Evolutionary conservation across 106 monocot genomes (phyloP).

Genomic region (Allium sativum): DNA sequence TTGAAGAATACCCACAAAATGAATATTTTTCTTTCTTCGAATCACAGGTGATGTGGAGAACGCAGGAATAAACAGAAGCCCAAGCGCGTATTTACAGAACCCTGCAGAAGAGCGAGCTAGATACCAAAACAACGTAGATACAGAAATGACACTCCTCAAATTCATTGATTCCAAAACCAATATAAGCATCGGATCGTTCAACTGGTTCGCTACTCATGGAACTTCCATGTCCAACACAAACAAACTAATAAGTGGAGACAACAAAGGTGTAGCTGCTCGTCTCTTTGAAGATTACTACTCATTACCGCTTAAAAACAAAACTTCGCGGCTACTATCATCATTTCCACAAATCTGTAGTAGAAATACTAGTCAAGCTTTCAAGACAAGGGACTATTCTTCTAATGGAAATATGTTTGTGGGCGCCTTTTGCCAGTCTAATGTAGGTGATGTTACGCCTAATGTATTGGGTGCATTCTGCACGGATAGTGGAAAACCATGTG

Average conservation of each 20-base stretch:
- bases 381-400: background rate
- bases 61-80: conserved; percentile 27
- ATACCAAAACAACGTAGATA: conserved; percentile 18
- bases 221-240: conserved; percentile 25
- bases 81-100: conserved; percentile 23
- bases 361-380: conserved; percentile 2
- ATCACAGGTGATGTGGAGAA: conserved; percentile 12
- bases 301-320: background rate
- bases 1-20: too few species aligned
- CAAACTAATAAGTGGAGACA: conserved; percentile 22
- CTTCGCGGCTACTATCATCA: background rate
- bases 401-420: conserved; percentile 14
- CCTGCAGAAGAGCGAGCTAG: conserved; percentile 12
- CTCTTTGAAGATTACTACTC: conserved; percentile 21
- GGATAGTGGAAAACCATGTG: conserved; percentile 25
- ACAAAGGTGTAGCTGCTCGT: conserved; percentile 28
- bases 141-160: conserved; percentile 24
- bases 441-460: conserved; percentile 26
- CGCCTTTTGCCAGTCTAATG: conserved; percentile 28
- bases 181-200: conserved; percentile 10
- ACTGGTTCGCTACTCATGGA: conserved; percentile 34
- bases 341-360: background rate
- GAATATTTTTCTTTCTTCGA: too few species aligned
- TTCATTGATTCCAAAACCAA: conserved; percentile 12
- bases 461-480: conserved; percentile 21